Evolutionary conservation across 306 rosid species (phyloP), one percentile per base, ranked within the genome.

Genomic region (Vigna nakashimae): DNA sequence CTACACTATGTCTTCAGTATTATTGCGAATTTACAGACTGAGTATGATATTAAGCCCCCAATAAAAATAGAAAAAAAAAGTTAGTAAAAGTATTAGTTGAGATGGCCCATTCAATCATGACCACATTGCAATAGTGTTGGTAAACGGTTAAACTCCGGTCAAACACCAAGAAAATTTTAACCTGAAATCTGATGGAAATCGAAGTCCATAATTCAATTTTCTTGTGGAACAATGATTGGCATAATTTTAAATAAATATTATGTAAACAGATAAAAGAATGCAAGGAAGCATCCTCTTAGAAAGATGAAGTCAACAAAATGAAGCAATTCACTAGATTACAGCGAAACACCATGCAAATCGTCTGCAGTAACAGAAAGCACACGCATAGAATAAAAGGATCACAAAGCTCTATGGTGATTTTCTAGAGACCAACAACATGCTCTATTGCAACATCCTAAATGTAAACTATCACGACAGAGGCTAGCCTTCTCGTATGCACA

Each of bases 401-500:
- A 34, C 50, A 63, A 59, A 52, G 71, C 56, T 36, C 67, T 43
- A 26, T 8, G 32, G 43, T 56, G 65, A 79, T 68, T 34, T 42
- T 67, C 67, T 46, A 73, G 74, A 57, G 42, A 75, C 60, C 63
- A 36, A 72, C 57, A 81, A 79, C 77, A 67, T 58, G 73, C 40
- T 52, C 86, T 59, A 50, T 58, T 42, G 79, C 80, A 83, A 46
- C 80, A 68, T 74, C 77, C 69, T 57, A 75, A 64, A 20, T 49
- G 52, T 46, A 75, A 81, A 73, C 83, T 70, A 67, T 82, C 72
- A 24, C 64, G 52, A 78, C 42, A 51, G 77, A 73, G 82, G 30
- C 55, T 73, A 77, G 67, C 69, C 82, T 74, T 80, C 80, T 42
- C 34, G 73, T 80, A 80, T 69, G 42, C 82, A 67, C 64, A 62